These are phyloP conservation scores for Hypomontagnella monticulosa DNA, from an alignment of 495 filamentous ascomycete genomes.

Conservation along the genomic window DNA sequence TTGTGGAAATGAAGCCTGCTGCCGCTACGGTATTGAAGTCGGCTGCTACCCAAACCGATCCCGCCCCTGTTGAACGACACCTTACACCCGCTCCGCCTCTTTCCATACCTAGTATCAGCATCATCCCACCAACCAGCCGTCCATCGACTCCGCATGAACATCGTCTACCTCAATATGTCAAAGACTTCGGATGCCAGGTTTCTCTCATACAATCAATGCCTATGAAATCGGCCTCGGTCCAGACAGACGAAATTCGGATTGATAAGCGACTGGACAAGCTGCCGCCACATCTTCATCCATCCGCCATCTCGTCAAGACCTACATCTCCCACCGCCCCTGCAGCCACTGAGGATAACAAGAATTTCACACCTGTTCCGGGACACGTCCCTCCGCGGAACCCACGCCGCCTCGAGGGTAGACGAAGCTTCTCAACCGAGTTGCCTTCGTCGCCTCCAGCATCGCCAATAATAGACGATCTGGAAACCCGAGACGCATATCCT, in stretches of 20 bases:
- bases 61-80: constrained; percentile 43
- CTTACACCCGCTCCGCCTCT: constrained; percentile 50
- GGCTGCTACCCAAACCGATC: constrained; percentile 74
- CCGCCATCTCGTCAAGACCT: constrained; percentile 69
- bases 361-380: constrained; percentile 61
- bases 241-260: constrained; percentile 88
- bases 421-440: constrained; percentile 54
- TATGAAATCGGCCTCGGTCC: constrained; percentile 75
- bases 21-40: constrained; percentile 57
- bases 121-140: constrained; percentile 64
- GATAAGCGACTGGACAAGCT: constrained; percentile 78
- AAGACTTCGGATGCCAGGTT: constrained; percentile 66
- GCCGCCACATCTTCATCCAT: constrained; percentile 80
- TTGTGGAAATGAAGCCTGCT: constrained; percentile 34
- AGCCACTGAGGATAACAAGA: constrained; percentile 46
- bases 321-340: constrained; percentile 53
- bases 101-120: constrained; percentile 67
- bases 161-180: constrained; percentile 62
- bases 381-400: constrained; percentile 63
- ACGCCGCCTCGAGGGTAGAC: constrained; percentile 56
- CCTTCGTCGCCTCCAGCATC: constrained; percentile 57
- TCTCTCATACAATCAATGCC: constrained; percentile 51
- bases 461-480: constrained; percentile 40
- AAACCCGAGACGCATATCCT: constrained; percentile 73
- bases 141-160: constrained; percentile 65